Conservation (phyloP, 768 basidiomycete genomes). For the Phylloporus arenicola region DNA sequence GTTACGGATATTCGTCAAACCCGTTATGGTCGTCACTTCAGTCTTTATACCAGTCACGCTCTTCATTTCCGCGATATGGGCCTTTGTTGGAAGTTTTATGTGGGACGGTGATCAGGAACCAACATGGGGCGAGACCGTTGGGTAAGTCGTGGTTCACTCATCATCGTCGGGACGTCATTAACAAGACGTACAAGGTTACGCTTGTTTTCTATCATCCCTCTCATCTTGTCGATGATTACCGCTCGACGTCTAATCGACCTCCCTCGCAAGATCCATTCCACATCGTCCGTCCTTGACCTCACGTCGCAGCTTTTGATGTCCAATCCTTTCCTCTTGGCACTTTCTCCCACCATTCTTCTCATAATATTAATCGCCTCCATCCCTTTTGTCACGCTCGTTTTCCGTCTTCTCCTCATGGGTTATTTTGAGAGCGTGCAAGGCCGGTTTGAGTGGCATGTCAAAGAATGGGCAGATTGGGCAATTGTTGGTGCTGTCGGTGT, state of each 20-base stretch:
- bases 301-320: constrained; percentile 64
- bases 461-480: constrained; percentile 72
- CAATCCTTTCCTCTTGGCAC: constrained; percentile 68
- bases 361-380: constrained; percentile 62
- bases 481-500: constrained; percentile 46
- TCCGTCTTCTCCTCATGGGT: constrained; percentile 72
- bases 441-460: constrained; percentile 49
- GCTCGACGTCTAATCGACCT: constrained; percentile 67
- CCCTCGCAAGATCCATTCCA: constrained; percentile 62
- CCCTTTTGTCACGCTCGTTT: constrained; percentile 72
- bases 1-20: constrained; percentile 75
- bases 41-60: constrained; percentile 72
- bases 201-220: constrained; percentile 70
- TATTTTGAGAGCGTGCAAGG: constrained; percentile 40
- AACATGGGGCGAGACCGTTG: constrained; percentile 79
- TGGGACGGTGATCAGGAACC: constrained; percentile 49
- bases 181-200: constrained; percentile 33
- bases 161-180: background rate
- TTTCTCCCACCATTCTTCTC: constrained; percentile 72
- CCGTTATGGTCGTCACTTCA: constrained; percentile 74
- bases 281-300: constrained; percentile 52
- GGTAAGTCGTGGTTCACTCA: constrained; percentile 41
- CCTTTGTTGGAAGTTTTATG: constrained; percentile 76
- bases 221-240: constrained; percentile 63
- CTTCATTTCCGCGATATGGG: constrained; percentile 72